Conservation (phyloP, 352 stramenopile species). For the Globisporangium uncinulatum region DNA sequence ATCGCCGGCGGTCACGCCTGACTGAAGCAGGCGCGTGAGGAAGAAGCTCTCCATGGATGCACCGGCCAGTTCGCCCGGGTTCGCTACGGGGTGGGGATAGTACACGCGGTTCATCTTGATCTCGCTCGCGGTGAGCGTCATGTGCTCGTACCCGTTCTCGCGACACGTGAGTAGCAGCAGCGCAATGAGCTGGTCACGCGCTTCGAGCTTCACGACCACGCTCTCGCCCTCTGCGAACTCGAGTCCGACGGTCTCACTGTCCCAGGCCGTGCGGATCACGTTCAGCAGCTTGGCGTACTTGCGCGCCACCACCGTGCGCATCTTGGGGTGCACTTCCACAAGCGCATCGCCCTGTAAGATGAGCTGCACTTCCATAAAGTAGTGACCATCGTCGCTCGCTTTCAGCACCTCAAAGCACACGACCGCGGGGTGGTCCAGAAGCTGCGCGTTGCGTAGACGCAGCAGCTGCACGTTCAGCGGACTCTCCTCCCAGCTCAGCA, state of each 20-base stretch:
- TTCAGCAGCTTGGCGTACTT: constrained; percentile 44
- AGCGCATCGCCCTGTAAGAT: constrained; percentile 54
- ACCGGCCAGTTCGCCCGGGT: constrained; percentile 18
- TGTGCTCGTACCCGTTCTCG: constrained; percentile 48
- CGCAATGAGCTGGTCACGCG: constrained; percentile 58
- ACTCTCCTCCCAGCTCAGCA: constrained; percentile 30
- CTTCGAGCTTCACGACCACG: constrained; percentile 45
- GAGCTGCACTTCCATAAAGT: constrained; percentile 53
- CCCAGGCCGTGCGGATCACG: constrained; percentile 51
- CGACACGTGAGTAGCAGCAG: constrained; percentile 55
- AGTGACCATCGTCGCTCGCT: constrained; percentile 25
- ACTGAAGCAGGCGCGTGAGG: constrained; percentile 42
- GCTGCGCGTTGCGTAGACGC: constrained; percentile 47
- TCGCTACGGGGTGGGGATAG: constrained; percentile 41
- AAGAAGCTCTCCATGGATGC: constrained; percentile 50
- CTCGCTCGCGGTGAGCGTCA: constrained; percentile 29
- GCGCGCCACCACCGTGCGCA: constrained; percentile 48
- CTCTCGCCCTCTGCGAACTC: constrained; percentile 61
- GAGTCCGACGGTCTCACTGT: constrained; percentile 47
- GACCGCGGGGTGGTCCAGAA: constrained; percentile 47
- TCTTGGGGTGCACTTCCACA: constrained; percentile 59
- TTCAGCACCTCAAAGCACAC: constrained; percentile 70
- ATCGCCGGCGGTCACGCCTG: constrained; percentile 11
- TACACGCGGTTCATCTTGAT: constrained; percentile 56
- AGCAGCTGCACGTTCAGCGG: constrained; percentile 45